Percentiles rank a stretch among this genome's conserved stretches.
Conservation (phyloP, 2,329 filamentous ascomycete species). For the Colletotrichum sp. region DNA sequence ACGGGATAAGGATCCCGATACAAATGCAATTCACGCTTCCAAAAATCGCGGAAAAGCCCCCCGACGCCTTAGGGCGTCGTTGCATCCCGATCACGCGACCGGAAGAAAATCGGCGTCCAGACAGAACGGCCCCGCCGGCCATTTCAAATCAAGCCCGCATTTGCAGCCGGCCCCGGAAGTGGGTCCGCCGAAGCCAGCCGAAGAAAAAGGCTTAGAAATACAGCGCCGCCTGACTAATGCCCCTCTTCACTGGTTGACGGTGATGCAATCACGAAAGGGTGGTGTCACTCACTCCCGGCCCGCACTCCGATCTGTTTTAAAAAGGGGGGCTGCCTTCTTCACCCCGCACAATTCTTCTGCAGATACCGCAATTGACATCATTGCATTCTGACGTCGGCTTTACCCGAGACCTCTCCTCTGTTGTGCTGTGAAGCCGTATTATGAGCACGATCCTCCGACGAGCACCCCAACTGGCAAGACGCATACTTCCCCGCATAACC, state of each 20-base stretch:
- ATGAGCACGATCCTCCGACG: background rate
- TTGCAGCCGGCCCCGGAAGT: background rate
- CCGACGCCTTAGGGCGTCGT: background rate
- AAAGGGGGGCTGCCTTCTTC: background rate
- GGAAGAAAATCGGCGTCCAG: background rate
- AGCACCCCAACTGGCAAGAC: background rate
- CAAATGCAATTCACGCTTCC: no score
- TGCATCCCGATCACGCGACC: background rate
- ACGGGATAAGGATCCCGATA: background rate
- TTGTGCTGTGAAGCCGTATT: background rate
- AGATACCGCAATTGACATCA: background rate
- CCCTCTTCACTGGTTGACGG: background rate
- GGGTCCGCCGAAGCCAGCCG: background rate
- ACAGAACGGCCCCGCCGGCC: background rate
- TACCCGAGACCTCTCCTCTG: background rate
- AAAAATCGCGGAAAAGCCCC: background rate
- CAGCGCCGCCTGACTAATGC: constrained; percentile 1
- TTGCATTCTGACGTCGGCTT: background rate
- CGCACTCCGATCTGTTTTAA: background rate
- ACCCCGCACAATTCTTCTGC: background rate
- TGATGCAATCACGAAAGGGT: background rate
- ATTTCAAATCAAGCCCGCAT: constrained; percentile 2
- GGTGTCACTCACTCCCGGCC: background rate
- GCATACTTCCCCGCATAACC: background rate
- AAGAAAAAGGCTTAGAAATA: constrained; percentile 13